These are phyloP conservation scores for Hura crepitans DNA, from an alignment of 441 rosid species.

Conservation along the genomic window DNA sequence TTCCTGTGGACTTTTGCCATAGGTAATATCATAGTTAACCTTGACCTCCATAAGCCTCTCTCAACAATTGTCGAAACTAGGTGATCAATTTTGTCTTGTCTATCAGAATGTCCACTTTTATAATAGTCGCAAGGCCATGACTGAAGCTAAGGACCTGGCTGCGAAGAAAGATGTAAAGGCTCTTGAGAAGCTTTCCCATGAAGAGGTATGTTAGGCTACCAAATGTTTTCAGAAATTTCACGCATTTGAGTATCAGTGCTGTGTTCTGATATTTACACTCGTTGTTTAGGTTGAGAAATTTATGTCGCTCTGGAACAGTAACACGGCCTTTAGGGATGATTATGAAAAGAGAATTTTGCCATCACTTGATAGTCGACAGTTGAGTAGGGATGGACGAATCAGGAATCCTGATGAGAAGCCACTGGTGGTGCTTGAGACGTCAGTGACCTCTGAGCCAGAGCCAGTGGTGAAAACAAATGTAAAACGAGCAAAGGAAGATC, in stretches of 20 bases:
- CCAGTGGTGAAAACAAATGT: slow-evolving; percentile 35
- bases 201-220: slow-evolving; percentile 43
- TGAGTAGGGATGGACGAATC: slow-evolving; percentile 66
- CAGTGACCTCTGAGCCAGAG: slow-evolving; percentile 38
- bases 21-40: not conserved
- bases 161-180: slow-evolving; percentile 43
- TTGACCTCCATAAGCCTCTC: not conserved
- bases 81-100: not conserved
- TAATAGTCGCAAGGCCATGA: slow-evolving; percentile 39
- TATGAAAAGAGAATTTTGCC: slow-evolving; percentile 59
- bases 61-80: not conserved
- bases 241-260: slow-evolving; percentile 2
- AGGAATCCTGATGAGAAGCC: slow-evolving; percentile 89
- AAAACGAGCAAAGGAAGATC: slow-evolving; percentile 48
- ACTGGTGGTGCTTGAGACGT: slow-evolving; percentile 35
- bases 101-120: slow-evolving; percentile 46
- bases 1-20: not conserved
- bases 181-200: slow-evolving; percentile 42
- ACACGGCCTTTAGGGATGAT: slow-evolving; percentile 59
- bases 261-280: slow-evolving; percentile 23
- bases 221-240: not conserved
- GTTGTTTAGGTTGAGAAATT: slow-evolving; percentile 63
- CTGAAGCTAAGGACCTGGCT: slow-evolving; percentile 48
- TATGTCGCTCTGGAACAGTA: slow-evolving; percentile 58
- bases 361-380: slow-evolving; percentile 59